A percentile compares a stretch with the other conserved stretches of the same genome.
These are phyloP conservation scores for Corinectria fuckeliana DNA, from an alignment of 2,329 filamentous ascomycete species.

Conservation along the genomic window DNA sequence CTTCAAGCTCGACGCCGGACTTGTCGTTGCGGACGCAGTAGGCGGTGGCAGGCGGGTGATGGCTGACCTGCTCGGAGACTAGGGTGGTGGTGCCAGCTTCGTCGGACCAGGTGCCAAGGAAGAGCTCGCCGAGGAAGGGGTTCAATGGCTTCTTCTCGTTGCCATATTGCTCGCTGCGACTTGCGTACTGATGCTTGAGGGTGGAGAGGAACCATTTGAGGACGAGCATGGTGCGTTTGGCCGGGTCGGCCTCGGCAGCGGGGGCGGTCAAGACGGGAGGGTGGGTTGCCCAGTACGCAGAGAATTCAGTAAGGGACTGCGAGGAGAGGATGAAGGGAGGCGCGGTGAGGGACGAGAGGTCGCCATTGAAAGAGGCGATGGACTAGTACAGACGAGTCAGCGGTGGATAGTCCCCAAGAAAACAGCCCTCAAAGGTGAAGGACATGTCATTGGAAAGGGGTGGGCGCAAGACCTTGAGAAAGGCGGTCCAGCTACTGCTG, in stretches of 20 bases:
- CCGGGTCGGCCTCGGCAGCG: conserved; percentile 77
- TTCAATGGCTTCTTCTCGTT: conserved; percentile 99
- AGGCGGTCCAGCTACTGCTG: conserved; percentile 58
- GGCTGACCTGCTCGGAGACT: conserved; percentile 92
- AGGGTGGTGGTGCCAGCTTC: conserved; percentile 81
- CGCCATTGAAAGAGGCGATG: conserved; percentile 82
- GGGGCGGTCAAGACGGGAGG: conserved; percentile 82
- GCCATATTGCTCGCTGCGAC: conserved; percentile 77
- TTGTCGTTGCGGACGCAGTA: conserved; percentile 90
- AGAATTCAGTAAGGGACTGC: conserved; percentile 81
- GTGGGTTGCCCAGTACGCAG: conserved; percentile 83
- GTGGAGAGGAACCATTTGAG: conserved; percentile 96
- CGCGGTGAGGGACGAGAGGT: conserved; percentile 80
- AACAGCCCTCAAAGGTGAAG: neutral
- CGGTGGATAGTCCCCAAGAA: conserved; percentile 8
- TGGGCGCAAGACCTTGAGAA: conserved; percentile 54
- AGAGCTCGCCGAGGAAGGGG: conserved; percentile 93
- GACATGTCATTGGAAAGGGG: neutral
- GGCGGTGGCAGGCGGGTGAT: conserved; percentile 93
- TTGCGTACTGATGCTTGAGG: conserved; percentile 83
- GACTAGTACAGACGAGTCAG: conserved; percentile 54
- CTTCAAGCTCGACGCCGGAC: conserved; percentile 79
- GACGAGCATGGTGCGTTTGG: conserved; percentile 85
- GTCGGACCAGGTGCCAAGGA: conserved; percentile 89
- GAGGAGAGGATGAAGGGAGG: conserved; percentile 83